A percentile compares a stretch with the other conserved stretches of the same genome.
phyloP scores from a whole-genome alignment of 768 basidiomycete genomes.

The Serendipita sp. region DNA sequence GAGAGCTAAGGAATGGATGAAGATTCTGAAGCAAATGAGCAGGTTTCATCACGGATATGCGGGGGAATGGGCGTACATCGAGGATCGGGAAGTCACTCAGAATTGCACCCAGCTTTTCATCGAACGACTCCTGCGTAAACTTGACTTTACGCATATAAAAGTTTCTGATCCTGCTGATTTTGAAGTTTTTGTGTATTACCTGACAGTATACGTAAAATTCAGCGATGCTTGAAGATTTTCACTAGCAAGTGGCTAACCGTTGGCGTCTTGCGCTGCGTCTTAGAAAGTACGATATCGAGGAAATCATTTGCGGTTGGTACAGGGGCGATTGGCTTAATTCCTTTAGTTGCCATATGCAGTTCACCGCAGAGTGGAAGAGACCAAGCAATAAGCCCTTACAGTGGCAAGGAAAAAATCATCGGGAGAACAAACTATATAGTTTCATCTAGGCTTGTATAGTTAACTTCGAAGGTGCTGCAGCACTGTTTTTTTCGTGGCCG shows the following conservation, averaged over 20 bases:
- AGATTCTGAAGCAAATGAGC: slow-evolving; percentile 40
- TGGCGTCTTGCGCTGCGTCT: slow-evolving; percentile 93
- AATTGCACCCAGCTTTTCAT: slow-evolving; percentile 87
- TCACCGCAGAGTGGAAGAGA: not conserved
- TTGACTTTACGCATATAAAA: slow-evolving; percentile 99
- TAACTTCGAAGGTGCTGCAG: not conserved
- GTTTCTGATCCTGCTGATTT: slow-evolving; percentile 94
- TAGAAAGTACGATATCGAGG: slow-evolving; percentile 82
- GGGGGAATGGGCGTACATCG: slow-evolving; percentile 48
- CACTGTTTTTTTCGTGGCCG: not conserved
- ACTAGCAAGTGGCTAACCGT: slow-evolving; percentile 37
- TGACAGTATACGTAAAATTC: slow-evolving; percentile 16
- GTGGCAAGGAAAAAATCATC: not conserved
- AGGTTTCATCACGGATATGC: not conserved
- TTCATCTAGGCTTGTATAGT: not conserved
- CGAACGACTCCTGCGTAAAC: slow-evolving; percentile 92
- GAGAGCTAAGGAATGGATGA: slow-evolving; percentile 87
- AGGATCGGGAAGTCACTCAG: slow-evolving; percentile 94
- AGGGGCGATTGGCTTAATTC: slow-evolving; percentile 94
- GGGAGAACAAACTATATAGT: not conserved
- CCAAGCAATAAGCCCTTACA: not conserved
- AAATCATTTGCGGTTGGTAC: slow-evolving; percentile 94
- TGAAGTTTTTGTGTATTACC: slow-evolving; percentile 99
- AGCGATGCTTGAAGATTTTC: not conserved
- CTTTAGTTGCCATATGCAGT: slow-evolving; percentile 54